Evolutionary conservation across 148 eudicot genomes (phyloP), one percentile per base, ranked within the genome.

Genomic region (Arctostaphylos glauca): DNA sequence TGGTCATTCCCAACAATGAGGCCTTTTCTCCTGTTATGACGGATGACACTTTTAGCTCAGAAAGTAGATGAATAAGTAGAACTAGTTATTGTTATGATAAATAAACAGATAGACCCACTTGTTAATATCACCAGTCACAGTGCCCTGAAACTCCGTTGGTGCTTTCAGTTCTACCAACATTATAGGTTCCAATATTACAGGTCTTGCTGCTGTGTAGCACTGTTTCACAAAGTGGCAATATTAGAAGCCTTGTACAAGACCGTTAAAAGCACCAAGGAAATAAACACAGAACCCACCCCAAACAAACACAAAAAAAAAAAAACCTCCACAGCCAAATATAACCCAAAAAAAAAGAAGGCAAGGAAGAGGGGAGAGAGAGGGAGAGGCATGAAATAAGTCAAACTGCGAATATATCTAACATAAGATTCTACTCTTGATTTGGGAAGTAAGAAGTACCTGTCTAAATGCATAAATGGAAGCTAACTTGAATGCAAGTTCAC

Each of bases 401-500:
- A 5, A 25, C 16, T n/a, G 44, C 23, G 58, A 52, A n/a, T 31
- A 19, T 49, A 21, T 50, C n/a, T 8, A 31, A 74, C 19, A 79
- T 38, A 31, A 44, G 62, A 18, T 60, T 82, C 13, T 62, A 76
- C n/a, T 6, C 56, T 60, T 76, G 75, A 67, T n/a, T 52, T 23
- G 64, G 54, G 47, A 80, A 31, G 79, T 59, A 78, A 76, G 77
- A 83, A 67, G 70, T 43, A 96, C 99, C 98, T 96, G 93, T 96
- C 99, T 93, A 84, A 96, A 96, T 66, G 99, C 99, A 87, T 94
- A 96, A 84, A 96, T 93, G 49, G 99, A 72, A 80, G 99, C 99
- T 85, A 93, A 84, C 88, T 94, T 96, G 82, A 96, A 96, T 55
- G 99, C 99, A 77, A 96, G 99, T 90, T 96, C 99, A 92, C 98